A percentile compares a stretch with the other conserved stretches of the same genome.
phyloP scores from a whole-genome alignment of 345 rosid genomes.

The Zanthoxylum bungeanum region DNA sequence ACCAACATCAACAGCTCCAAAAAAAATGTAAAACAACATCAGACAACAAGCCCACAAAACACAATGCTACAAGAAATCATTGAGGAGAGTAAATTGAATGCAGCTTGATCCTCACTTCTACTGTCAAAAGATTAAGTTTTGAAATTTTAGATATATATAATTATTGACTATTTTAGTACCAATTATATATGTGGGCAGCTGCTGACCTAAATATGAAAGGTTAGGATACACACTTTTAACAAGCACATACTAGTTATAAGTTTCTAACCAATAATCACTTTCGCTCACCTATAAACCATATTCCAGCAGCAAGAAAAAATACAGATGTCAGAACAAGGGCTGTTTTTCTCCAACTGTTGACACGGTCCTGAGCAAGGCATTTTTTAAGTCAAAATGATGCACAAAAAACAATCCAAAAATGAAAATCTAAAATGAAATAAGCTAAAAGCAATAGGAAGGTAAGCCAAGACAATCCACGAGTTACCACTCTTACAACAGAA shows the following conservation, averaged over 20 bases:
- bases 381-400: conserved; percentile 3
- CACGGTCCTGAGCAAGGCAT: conserved; percentile 47
- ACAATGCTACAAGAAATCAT: not conserved
- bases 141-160: not conserved
- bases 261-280: not conserved
- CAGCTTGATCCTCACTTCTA: not conserved
- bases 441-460: not conserved
- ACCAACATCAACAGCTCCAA: not conserved
- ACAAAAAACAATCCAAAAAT: not conserved
- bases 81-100: not conserved
- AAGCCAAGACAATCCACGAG: not conserved
- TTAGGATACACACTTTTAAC: not conserved
- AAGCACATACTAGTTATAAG: not conserved
- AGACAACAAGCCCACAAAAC: not conserved
- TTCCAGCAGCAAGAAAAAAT: conserved; percentile 68
- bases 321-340: conserved; percentile 72
- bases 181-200: not conserved
- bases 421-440: not conserved
- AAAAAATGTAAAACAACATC: not conserved
- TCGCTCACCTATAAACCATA: conserved; percentile 78
- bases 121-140: not conserved
- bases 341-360: conserved; percentile 80
- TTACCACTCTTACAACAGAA: not conserved
- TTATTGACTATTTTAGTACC: not conserved
- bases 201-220: not conserved